Conservation (phyloP, 169 alveolate genomes). For the Condylostoma magnum region DNA sequence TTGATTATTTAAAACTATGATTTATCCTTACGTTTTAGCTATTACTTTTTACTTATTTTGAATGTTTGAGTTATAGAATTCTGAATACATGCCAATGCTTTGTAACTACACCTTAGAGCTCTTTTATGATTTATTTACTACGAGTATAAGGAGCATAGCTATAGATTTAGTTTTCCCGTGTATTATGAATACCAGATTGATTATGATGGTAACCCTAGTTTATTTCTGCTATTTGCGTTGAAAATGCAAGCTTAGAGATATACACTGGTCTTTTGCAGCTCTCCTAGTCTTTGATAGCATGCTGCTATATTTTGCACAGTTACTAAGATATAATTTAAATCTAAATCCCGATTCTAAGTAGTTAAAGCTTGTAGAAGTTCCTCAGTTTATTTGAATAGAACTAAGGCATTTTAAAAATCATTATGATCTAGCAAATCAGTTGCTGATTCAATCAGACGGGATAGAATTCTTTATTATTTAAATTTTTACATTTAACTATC, state of each 20-base stretch:
- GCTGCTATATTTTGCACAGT: slow-evolving; percentile 20
- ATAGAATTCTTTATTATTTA: too few species aligned
- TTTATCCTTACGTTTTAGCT: neutral
- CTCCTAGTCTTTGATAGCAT: slow-evolving; percentile 26
- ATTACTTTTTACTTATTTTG: neutral
- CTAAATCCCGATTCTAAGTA: neutral
- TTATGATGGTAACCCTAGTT: neutral
- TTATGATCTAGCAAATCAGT: too few species aligned
- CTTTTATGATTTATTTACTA: slow-evolving; percentile 11
- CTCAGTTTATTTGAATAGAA: slow-evolving; percentile 14
- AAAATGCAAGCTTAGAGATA: slow-evolving; percentile 18
- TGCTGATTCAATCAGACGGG: too few species aligned
- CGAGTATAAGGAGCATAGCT: slow-evolving; percentile 14
- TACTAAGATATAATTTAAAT: neutral
- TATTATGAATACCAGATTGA: neutral
- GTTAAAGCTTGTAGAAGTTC: slow-evolving; percentile 11
- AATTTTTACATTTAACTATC: too few species aligned
- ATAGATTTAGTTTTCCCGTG: neutral
- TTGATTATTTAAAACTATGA: neutral
- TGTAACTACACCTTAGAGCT: neutral
- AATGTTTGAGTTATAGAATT: neutral
- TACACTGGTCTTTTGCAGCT: slow-evolving; percentile 3
- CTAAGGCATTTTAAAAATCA: slow-evolving; percentile 12
- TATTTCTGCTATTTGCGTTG: neutral
- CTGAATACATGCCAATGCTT: neutral